Conservation (phyloP, 164 flowering plant genomes). For the Hamamelis virginiana region DNA sequence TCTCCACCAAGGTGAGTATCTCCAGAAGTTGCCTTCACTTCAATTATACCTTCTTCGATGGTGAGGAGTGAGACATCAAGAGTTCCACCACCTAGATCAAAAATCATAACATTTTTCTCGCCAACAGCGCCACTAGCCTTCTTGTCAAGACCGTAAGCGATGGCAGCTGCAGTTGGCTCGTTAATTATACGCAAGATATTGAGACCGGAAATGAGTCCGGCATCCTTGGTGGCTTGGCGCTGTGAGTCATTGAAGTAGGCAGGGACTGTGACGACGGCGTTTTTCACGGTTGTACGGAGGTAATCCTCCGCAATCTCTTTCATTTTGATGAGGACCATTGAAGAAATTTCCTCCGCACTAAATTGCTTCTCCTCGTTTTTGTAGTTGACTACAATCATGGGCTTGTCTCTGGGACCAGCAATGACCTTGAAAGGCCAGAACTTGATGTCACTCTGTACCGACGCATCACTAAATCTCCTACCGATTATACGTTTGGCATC, state of each 20-base stretch:
- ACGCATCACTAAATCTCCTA: no score
- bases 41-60: slow-evolving; percentile 32
- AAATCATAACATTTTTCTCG: slow-evolving; percentile 20
- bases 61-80: slow-evolving; percentile 30
- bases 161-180: slow-evolving; percentile 38
- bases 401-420: slow-evolving; percentile 6
- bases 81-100: background rate
- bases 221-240: no score
- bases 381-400: slow-evolving; percentile 23
- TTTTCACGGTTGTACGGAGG: slow-evolving; percentile 12
- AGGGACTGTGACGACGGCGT: background rate
- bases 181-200: background rate
- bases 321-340: slow-evolving; percentile 30
- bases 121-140: slow-evolving; percentile 14
- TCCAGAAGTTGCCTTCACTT: slow-evolving; percentile 32
- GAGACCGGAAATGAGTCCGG: no score
- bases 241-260: no score
- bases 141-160: slow-evolving; percentile 35
- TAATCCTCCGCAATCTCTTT: slow-evolving; percentile 23
- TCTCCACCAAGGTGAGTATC: slow-evolving; percentile 33
- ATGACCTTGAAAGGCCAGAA: no score
- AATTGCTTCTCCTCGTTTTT: slow-evolving; percentile 30
- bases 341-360: slow-evolving; percentile 28
- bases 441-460: no score
- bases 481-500: no score